Evolutionary conservation across 495 filamentous ascomycete genomes (phyloP), one percentile per base, ranked within the genome.

Genomic region (Hypoxylon rickii): DNA sequence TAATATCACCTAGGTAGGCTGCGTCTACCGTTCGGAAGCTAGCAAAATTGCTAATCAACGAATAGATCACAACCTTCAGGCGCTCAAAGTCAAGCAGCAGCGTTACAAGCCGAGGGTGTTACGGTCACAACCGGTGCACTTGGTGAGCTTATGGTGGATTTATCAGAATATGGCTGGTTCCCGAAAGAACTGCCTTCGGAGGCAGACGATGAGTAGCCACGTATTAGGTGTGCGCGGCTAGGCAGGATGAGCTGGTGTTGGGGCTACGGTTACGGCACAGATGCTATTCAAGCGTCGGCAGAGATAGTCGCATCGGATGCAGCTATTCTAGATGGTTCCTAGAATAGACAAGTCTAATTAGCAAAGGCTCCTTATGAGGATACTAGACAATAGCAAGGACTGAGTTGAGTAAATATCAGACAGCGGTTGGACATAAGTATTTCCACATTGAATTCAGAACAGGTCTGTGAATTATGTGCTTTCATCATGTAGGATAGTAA

Each of bases 141-240:
- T 70, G 89, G 88, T 1, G 87, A 89, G 68, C 74, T 88, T 20
- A 81, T 79, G 65, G 78, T 95, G 12, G 81, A 90, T 69, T 75
- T 92, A 36, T 73, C 59, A 3, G 72, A 73, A 52, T 89, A 79
- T 71, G 90, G 90, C 13, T 93, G 89, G 89, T 95, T 94, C 73
- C 89, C 89, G 1, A 61, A 69, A 15, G 61, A 64, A 17, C 60
- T 86, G 17, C 82, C 83, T 17, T 82, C 79, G 3, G 76, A 83
- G 34, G 76, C 39, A 32, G 75, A 62, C 3, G 62, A 64, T 21
- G 64, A 58, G 21, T 40, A 53, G 31, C 11, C 7, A 19, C 10
- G 12, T 7, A 47, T 26, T 1, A 10, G 10, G 24, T 29, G 24
- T 16, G 29, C n/a, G 38, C 58, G 32, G 48, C 52, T 19, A 47